These are phyloP conservation scores for Fusarium chuoi DNA, from an alignment of 2,329 filamentous ascomycete genomes.

Conservation along the genomic window DNA sequence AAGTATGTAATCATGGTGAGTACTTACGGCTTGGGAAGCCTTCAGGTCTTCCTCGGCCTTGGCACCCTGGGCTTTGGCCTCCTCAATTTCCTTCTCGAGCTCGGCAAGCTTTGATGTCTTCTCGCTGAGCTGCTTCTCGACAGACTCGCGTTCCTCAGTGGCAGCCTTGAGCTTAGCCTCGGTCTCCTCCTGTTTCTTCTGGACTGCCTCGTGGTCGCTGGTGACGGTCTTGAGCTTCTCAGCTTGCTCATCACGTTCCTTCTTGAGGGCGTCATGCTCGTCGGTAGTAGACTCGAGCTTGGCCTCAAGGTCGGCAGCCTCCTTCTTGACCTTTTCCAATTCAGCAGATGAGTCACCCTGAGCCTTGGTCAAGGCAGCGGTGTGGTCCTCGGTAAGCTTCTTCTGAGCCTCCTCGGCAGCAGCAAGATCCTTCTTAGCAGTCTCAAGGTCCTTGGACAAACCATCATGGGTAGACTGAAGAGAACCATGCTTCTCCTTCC, in stretches of 20 bases:
- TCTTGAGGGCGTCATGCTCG: constrained; percentile 36
- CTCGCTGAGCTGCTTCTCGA: constrained; percentile 48
- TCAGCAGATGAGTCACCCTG: constrained; percentile 41
- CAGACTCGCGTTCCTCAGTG: constrained; percentile 42
- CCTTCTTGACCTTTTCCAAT: constrained; percentile 29
- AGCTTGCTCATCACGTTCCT: constrained; percentile 33
- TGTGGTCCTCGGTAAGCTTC: constrained; percentile 40
- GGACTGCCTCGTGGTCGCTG: constrained; percentile 23
- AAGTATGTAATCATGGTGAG: neutral
- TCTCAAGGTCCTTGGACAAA: constrained; percentile 44
- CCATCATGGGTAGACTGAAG: constrained; percentile 39
- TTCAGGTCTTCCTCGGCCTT: constrained; percentile 53
- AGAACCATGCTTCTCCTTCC: constrained; percentile 43
- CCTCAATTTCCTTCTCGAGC: constrained; percentile 48
- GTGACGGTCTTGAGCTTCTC: constrained; percentile 37
- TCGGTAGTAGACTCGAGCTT: constrained; percentile 42
- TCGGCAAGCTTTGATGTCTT: constrained; percentile 43
- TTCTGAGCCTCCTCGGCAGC: constrained; percentile 41
- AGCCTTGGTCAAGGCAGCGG: constrained; percentile 33
- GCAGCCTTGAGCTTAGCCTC: constrained; percentile 42
- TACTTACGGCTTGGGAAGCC: constrained; percentile 46
- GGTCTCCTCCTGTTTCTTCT: constrained; percentile 37
- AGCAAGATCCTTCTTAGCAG: constrained; percentile 46
- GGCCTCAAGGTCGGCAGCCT: constrained; percentile 37
- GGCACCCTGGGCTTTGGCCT: constrained; percentile 50